These are phyloP conservation scores for Amanita pallidorosea DNA, from an alignment of 768 basidiomycete species.

Conservation along the genomic window DNA sequence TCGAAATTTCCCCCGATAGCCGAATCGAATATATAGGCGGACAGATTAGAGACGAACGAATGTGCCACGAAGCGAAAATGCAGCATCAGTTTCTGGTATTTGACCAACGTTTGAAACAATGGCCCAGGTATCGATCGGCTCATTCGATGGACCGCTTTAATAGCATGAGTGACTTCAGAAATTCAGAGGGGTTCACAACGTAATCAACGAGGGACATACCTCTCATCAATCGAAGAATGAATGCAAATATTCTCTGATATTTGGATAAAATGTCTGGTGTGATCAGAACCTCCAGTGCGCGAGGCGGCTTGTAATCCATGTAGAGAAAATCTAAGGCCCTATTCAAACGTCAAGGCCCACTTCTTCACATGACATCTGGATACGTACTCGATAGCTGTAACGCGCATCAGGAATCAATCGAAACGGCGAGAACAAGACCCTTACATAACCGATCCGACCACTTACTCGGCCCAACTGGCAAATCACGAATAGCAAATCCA, in stretches of 20 bases:
- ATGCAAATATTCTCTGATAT: slow-evolving; percentile 76
- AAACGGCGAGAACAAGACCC: slow-evolving; percentile 19
- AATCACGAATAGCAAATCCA: slow-evolving; percentile 76
- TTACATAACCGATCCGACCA: slow-evolving; percentile 79
- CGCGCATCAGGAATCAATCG: slow-evolving; percentile 16
- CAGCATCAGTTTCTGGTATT: slow-evolving; percentile 43
- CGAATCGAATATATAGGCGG: slow-evolving; percentile 68
- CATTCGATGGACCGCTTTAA: slow-evolving; percentile 57
- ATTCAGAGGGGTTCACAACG: slow-evolving; percentile 1
- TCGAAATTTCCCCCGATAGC: slow-evolving; percentile 74
- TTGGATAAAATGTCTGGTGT: slow-evolving; percentile 66
- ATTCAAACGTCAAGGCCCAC: slow-evolving; percentile 8
- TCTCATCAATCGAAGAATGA: slow-evolving; percentile 69
- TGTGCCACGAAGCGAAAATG: slow-evolving; percentile 69
- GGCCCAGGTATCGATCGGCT: slow-evolving; percentile 29
- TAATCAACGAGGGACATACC: slow-evolving; percentile 29
- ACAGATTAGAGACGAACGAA: slow-evolving; percentile 57
- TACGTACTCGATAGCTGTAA: slow-evolving; percentile 32
- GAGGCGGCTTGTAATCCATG: slow-evolving; percentile 83
- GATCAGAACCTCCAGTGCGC: slow-evolving; percentile 64
- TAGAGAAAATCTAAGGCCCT: slow-evolving; percentile 87
- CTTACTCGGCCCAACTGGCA: slow-evolving; percentile 49
- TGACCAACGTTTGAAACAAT: slow-evolving; percentile 48
- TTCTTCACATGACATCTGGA: neutral
- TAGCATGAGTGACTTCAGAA: slow-evolving; percentile 52